Base-by-base conservation (phyloP, 352 stramenopile genomes). In the Discostella stelligera region DNA sequence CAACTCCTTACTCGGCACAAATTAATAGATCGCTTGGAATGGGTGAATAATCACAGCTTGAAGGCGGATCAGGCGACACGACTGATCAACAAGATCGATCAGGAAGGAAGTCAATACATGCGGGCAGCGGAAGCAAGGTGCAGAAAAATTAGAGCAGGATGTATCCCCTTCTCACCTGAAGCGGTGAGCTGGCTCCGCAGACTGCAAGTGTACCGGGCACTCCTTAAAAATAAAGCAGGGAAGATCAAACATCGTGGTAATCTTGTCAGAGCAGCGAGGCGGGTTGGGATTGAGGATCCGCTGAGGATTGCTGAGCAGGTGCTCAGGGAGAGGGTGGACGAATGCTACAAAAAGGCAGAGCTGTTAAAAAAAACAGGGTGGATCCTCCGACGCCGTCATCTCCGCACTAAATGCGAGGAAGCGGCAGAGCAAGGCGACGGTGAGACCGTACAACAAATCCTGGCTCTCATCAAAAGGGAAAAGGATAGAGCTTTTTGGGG, bases 401-500 rank as follows among this genome's bases (percentile, higher is more conserved):
- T 55, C 48, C 3, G 10, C 8, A 14, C n/a, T 21, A 10, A 14
- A 21, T 21, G 18, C 48, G 11, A 18, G 5, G 8, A 21, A 1
- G 48, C 48, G 6, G 48, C n/a, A 18, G 20, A 20, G 48, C 16
- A 55, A 14, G 20, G 41, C 46, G 30, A 59, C 14, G 20, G 41
- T 56, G 30, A 59, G 23, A 23, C 27, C n/a, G n/a, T 32, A 32
- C 27, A 32, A 5, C 5, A 69, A 23, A 69, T 58, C 21, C 21
- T 69, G 10, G 61, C 25, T 2, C 13, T 69, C 7, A 58, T 69
- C 8, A 9, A 69, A 44, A 39, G 46, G 14, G 61, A 69, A 27
- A 69, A 69, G 32, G 20, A 69, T n/a, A 21, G 61, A 50, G 13
- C 11, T 3, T 69, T 69, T n/a, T 69, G 61, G 61, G 3, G 41